Evolutionary conservation across 805 yeast species (phyloP), one percentile per base, ranked within the genome.

Genomic region (Pichia deserticola): DNA sequence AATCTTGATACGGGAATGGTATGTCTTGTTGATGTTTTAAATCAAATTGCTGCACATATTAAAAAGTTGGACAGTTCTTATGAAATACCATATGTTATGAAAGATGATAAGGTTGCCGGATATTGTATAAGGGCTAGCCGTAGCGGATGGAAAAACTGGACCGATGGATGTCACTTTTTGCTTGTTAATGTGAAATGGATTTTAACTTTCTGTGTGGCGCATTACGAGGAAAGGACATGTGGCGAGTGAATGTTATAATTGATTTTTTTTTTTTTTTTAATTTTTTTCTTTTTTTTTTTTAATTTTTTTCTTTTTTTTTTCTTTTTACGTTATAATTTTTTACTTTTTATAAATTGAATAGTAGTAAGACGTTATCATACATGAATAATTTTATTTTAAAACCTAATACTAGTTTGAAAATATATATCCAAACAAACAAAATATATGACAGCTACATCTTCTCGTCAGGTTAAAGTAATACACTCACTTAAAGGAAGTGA

Each of bases 131-230:
- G 82, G 43, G 75, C 88, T 1, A 78, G 86, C 1, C 76, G 86
- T 3, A 71, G 75, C 4, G 77, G 84, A 0, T 84, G 83, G 61
- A 79, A 80, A 42, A 88, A 85, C 53, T 90, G 98, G 98, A 88
- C 97, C 0, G 78, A 84, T 29, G 92, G 95, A 1, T 89, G 96
- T 67, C 84, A 86, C 58, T 86, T 81, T 60, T 70, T 92, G 11
- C 68, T 90, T 44, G 86, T 93, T 0, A 80, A 92, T 59, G 73
- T 81, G 33, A 89, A 88, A 60, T 92, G 96, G 96, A 74, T 92
- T 7, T 67, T 90, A 49, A 84, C 90, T 5, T 89, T 82, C 61
- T 79, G 88, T 3, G 75, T 83, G 51, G 73, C 68, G 7, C 66
- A 60, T 39, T 54, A 53, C 20, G 43, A 43, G 5, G 30, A 36